Conservation (phyloP, 2,329 filamentous ascomycete species). For the Phaeoacremonium minimum region DNA sequence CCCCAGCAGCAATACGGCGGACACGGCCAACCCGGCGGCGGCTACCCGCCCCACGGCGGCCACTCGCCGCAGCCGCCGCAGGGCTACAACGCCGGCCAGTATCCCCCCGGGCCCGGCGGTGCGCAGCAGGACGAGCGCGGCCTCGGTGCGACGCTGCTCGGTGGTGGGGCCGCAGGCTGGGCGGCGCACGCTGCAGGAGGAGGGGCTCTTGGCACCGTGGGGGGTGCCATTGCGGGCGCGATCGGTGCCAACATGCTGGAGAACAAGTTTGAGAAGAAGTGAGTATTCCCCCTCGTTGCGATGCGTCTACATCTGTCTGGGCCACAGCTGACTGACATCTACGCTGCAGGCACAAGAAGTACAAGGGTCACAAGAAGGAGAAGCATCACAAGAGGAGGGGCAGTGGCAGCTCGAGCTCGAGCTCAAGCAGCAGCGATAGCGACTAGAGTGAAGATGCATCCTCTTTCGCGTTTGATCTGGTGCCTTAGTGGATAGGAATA, state of each 20-base stretch:
- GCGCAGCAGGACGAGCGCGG: constrained; percentile 44
- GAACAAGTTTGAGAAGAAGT: constrained; percentile 41
- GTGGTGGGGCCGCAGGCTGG: constrained; percentile 49
- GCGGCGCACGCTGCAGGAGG: constrained; percentile 40
- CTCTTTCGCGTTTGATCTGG: no score
- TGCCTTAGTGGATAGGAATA: no score
- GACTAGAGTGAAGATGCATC: no score
- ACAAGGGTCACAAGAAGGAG: constrained; percentile 5
- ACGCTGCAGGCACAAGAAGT: constrained; percentile 5
- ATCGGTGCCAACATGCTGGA: constrained; percentile 51
- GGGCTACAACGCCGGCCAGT: constrained; percentile 6
- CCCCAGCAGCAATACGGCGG: constrained; percentile 24
- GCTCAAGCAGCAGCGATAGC: constrained; percentile 3
- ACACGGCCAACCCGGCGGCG: constrained; percentile 13
- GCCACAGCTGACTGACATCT: constrained; percentile 1
- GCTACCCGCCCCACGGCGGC: constrained; percentile 18
- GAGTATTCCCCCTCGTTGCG: not conserved
- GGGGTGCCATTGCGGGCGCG: constrained; percentile 46
- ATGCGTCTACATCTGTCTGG: not conserved
- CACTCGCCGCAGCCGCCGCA: constrained; percentile 12
- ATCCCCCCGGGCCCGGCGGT: constrained; percentile 15
- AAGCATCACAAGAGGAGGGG: constrained; percentile 6
- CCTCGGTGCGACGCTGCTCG: constrained; percentile 48
- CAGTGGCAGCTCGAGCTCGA: constrained; percentile 2
- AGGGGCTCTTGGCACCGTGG: constrained; percentile 45